Evolutionary conservation across 768 basidiomycete species (phyloP), one percentile per base, ranked within the genome.

Genomic region (Lentinula raphanica): DNA sequence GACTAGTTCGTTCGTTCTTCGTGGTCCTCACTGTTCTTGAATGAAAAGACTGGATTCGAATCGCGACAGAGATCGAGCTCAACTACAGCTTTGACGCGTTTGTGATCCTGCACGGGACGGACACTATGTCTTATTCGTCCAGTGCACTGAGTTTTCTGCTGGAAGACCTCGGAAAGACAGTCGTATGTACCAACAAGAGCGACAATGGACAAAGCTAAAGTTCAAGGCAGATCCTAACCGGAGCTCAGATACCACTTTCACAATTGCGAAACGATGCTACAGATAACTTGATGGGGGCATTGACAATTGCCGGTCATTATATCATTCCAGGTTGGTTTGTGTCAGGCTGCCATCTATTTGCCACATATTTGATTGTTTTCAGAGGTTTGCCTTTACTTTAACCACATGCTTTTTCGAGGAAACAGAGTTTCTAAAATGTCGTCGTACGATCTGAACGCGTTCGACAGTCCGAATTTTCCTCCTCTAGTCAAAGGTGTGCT

Each of bases 71-170:
- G 66, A 93, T 98, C 63, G 93, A 96, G 66, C 84, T 94, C 54
- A 97, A 97, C 68, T 97, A 97, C 66, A 69, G 79, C 31, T 98
- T 92, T 67, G 95, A 98, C 65, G 92, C 92, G 0, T 97, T 98
- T 66, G 85, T 98, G 19, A 76, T 97, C 29, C 73, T 96, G 19
- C 94, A 96, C 66, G 94, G 94, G 32, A 93, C 91, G 9, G 94
- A 96, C 66, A 94, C 91, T 1, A 94, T 94, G 90, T 84, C 86
- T 17, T 95, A 93, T 70, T 88, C 88, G 7, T 84, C 93, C 7
- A 93, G 92, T 49, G 92, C 94, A 3, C 78, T 96, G 36, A 90
- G 89, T 67, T 98, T 97, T 69, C 72, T 98, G 56, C 79, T 98
- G 6, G 94, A 97, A 72, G 93, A 97, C 63, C 79, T 98, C 3